Percentiles rank a stretch among this genome's conserved stretches.
Conservation (phyloP, 1,139 yeast species). For the Maudiozyma humilis region DNA sequence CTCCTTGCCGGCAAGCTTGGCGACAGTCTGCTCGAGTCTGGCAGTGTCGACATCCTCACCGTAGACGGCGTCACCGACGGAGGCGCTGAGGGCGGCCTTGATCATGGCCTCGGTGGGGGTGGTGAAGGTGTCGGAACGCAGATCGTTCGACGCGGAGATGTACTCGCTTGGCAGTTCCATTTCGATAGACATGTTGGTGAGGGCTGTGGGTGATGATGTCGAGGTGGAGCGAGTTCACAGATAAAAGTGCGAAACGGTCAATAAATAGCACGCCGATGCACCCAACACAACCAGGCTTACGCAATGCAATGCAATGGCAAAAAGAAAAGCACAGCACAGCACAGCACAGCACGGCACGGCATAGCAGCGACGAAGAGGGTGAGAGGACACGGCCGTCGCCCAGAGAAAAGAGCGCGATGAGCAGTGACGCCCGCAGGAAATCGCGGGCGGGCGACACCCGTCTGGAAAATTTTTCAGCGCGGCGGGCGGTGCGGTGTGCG, state of each 20-base stretch:
- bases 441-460: background rate
- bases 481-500: too few relatives aligned
- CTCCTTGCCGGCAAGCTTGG: slow-evolving; percentile 68
- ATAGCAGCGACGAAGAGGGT: too few relatives aligned
- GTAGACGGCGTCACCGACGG: slow-evolving; percentile 84
- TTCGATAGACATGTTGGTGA: slow-evolving; percentile 8
- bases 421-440: too few relatives aligned
- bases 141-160: slow-evolving; percentile 41
- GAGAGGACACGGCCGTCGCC: too few relatives aligned
- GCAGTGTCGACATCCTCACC: slow-evolving; percentile 70
- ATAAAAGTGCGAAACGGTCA: too few relatives aligned
- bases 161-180: slow-evolving; percentile 29
- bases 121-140: slow-evolving; percentile 87
- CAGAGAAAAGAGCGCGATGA: too few relatives aligned
- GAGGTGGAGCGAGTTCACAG: too few relatives aligned
- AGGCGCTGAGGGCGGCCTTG: slow-evolving; percentile 48
- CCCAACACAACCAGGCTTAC: background rate
- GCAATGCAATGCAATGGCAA: background rate
- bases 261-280: too few relatives aligned
- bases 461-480: background rate
- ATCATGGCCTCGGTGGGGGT: slow-evolving; percentile 79
- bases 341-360: too few relatives aligned
- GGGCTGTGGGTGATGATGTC: too few relatives aligned
- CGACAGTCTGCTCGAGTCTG: slow-evolving; percentile 57
- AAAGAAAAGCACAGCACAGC: background rate